Evolutionary conservation across 2,329 filamentous ascomycete species (phyloP).

Genomic region (Didymella exigua): DNA sequence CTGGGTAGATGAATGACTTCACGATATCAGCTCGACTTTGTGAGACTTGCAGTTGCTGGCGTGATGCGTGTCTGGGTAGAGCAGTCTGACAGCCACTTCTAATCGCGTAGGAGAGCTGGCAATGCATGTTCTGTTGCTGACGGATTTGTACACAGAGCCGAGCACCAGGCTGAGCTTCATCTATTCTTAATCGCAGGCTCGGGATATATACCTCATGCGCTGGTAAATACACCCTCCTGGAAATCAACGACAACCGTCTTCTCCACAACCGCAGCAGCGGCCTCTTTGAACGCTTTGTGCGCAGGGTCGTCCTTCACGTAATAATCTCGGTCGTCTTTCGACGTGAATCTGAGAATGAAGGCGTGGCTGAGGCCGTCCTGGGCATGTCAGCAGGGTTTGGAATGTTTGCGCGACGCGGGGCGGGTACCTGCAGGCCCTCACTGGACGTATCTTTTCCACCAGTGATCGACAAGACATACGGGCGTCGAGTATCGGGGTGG

Average conservation of each 20-base stretch:
- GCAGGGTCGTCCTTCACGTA: slow-evolving; percentile 51
- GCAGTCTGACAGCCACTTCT: too few relatives aligned
- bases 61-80: too few relatives aligned
- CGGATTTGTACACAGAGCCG: not conserved
- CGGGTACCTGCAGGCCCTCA: slow-evolving; percentile 40
- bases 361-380: slow-evolving; percentile 53
- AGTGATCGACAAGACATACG: slow-evolving; percentile 39
- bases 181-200: not conserved
- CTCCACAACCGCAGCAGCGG: slow-evolving; percentile 42
- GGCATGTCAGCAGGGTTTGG: slow-evolving; percentile 52
- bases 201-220: not conserved
- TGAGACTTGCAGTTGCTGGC: too few relatives aligned
- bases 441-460: slow-evolving; percentile 44
- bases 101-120: too few relatives aligned
- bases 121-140: too few relatives aligned
- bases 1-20: too few relatives aligned
- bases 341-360: slow-evolving; percentile 52
- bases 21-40: too few relatives aligned
- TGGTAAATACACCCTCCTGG: slow-evolving; percentile 40
- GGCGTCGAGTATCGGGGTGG: slow-evolving; percentile 31
- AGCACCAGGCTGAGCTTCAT: not conserved
- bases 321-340: slow-evolving; percentile 51
- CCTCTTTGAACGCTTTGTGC: slow-evolving; percentile 49
- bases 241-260: slow-evolving; percentile 52
- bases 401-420: too few relatives aligned